Percentiles rank a stretch among this genome's conserved stretches.
Conservation (phyloP, 495 filamentous ascomycete species). For the Podospora pseudocomata region DNA sequence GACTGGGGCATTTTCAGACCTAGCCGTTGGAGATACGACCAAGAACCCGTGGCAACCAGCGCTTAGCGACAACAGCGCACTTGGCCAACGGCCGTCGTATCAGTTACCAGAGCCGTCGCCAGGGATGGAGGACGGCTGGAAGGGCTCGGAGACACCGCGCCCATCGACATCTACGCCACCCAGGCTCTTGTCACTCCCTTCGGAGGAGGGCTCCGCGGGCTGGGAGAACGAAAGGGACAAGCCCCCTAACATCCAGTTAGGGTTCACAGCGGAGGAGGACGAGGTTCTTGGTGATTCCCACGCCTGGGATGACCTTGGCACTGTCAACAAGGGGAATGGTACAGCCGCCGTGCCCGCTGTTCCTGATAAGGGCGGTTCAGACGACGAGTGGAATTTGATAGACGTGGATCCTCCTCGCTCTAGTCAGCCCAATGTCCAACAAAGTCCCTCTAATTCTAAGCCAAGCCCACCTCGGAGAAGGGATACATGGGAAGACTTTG, state of each 20-base stretch:
- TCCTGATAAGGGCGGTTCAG: slow-evolving; percentile 23
- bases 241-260: slow-evolving; percentile 7
- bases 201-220: slow-evolving; percentile 28
- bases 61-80: slow-evolving; percentile 23
- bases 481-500: slow-evolving; percentile 42
- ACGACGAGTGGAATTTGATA: slow-evolving; percentile 49
- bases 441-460: no score
- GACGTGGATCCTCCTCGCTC: slow-evolving; percentile 35
- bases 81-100: slow-evolving; percentile 7
- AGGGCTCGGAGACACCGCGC: slow-evolving; percentile 33
- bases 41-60: slow-evolving; percentile 54
- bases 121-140: slow-evolving; percentile 34
- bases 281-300: slow-evolving; percentile 38
- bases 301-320: slow-evolving; percentile 45
- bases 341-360: slow-evolving; percentile 21
- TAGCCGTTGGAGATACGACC: slow-evolving; percentile 39
- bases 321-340: slow-evolving; percentile 33
- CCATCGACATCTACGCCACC: slow-evolving; percentile 31
- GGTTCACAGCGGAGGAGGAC: slow-evolving; percentile 24
- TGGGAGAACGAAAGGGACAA: slow-evolving; percentile 36
- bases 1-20: slow-evolving; percentile 33
- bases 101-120: slow-evolving; percentile 30
- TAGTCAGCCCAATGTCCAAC: no score
- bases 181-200: slow-evolving; percentile 29
- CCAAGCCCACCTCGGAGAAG: slow-evolving; percentile 34